Base-by-base conservation (phyloP, 148 eudicot genomes). In the Oxyria digyna region DNA sequence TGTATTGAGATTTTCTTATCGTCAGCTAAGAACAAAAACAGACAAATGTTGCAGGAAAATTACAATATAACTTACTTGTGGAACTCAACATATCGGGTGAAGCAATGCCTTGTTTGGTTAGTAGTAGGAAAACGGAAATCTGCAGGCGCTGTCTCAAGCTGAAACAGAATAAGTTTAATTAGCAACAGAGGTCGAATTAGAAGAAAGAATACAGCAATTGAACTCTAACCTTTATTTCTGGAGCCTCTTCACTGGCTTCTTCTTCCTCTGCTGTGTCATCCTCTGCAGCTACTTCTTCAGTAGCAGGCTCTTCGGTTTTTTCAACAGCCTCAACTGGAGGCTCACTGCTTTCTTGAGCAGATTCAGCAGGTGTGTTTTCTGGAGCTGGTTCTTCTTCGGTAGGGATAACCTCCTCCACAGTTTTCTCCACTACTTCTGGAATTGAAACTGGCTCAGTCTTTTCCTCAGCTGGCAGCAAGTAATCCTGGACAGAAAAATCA, bases 41-140 rank as follows among this genome's bases (percentile, higher is more conserved):
- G n/a, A 24, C 62, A 54, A 23, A 54, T 54, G 31, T 54, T 24
- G 17, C 14, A 21, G 41, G 37, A n/a, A 42, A 12, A 67, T 46
- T 23, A 50, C n/a, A 23, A 3, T 54, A 54, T 62, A 49, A 74
- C 84, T 71, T 67, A 93, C 98, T 93, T 73, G 59, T 93, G 98
- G 73, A 86, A 93, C 77, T 93, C 95, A 72, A 89, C 76, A 75
- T 93, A 93, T 67, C 98, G 81, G 71, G 98, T 87, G 74, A 93
- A 93, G 82, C 95, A 93, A 75, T 93, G 96, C 81, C 98, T 83
- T 48, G 89, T 81, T 73, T 93, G 98, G 81, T 93, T 93, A 6
- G 98, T 93, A 42, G 98, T 93, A 21, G 96, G 98, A 84, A 93
- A 93, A 48, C 96, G 95, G 62, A 81, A 93, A 78, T 93, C 98